A percentile compares a stretch with the other conserved stretches of the same genome.
Conservation (phyloP, 2,329 filamentous ascomycete species). For the Xylaria sp. region DNA sequence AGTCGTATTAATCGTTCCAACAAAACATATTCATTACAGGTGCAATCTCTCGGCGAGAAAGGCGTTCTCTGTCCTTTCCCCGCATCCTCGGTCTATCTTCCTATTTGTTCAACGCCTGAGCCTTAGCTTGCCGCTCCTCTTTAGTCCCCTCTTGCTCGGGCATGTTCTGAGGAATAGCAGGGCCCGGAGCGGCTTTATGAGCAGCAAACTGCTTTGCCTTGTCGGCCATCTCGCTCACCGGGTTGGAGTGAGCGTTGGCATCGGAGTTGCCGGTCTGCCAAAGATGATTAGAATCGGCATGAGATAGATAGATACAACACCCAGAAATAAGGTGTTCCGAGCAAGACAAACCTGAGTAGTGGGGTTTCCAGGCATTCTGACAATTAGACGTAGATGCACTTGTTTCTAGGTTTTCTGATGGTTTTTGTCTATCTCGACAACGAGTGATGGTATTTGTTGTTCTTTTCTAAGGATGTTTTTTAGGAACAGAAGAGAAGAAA, state of each 20-base stretch:
- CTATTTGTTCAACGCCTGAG: slow-evolving; percentile 72
- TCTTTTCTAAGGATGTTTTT: neutral
- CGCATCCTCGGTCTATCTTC: neutral
- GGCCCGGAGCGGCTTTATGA: slow-evolving; percentile 66
- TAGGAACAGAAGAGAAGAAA: neutral
- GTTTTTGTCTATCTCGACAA: slow-evolving; percentile 16
- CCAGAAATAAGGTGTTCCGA: slow-evolving; percentile 6
- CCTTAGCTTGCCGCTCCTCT: slow-evolving; percentile 73
- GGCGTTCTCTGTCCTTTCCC: neutral
- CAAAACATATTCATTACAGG: neutral
- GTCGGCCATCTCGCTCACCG: slow-evolving; percentile 51
- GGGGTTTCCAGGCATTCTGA: slow-evolving; percentile 44
- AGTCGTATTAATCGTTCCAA: slow-evolving; percentile 12
- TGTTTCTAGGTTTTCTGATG: slow-evolving; percentile 9
- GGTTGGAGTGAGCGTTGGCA: slow-evolving; percentile 53
- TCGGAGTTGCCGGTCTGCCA: slow-evolving; percentile 47
- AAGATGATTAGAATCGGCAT: slow-evolving; percentile 10
- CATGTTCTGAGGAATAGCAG: slow-evolving; percentile 64
- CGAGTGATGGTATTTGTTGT: neutral
- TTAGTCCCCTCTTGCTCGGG: slow-evolving; percentile 69
- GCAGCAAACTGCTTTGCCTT: slow-evolving; percentile 54
- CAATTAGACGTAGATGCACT: slow-evolving; percentile 5
- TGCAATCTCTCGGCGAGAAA: neutral
- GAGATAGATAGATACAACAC: neutral
- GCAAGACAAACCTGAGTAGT: slow-evolving; percentile 40